phyloP scores from a whole-genome alignment of 2,329 filamentous ascomycete species.

The Chalaropsis ovoidea region DNA sequence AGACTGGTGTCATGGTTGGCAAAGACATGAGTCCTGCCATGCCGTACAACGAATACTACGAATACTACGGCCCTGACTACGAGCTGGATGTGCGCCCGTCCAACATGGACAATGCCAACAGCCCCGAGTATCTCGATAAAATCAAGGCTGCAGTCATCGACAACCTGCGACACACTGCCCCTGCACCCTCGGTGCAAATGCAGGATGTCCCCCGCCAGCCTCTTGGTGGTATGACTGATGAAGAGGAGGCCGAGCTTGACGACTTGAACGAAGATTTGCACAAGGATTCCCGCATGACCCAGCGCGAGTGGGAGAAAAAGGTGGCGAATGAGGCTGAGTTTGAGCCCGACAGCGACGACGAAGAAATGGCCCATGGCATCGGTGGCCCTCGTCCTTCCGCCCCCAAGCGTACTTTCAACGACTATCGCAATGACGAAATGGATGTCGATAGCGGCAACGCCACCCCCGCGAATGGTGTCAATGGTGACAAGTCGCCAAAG shows the following conservation, averaged over 20 bases:
- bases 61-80: slow-evolving; percentile 85
- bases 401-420: slow-evolving; percentile 43
- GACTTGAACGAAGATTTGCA: slow-evolving; percentile 76
- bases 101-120: slow-evolving; percentile 86
- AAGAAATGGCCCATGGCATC: slow-evolving; percentile 64
- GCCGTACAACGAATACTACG: slow-evolving; percentile 94
- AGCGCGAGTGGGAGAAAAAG: slow-evolving; percentile 72
- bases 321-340: slow-evolving; percentile 69
- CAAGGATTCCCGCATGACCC: slow-evolving; percentile 70
- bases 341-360: slow-evolving; percentile 72
- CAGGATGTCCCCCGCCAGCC: slow-evolving; percentile 59
- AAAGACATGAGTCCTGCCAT: slow-evolving; percentile 71
- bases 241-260: slow-evolving; percentile 55
- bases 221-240: slow-evolving; percentile 53
- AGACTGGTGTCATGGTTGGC: slow-evolving; percentile 82
- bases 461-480: slow-evolving; percentile 34
- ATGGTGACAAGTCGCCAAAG: slow-evolving; percentile 30
- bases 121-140: slow-evolving; percentile 67
- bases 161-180: slow-evolving; percentile 75
- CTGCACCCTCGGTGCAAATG: slow-evolving; percentile 85
- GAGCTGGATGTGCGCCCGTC: slow-evolving; percentile 80
- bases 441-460: slow-evolving; percentile 35
- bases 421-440: slow-evolving; percentile 39
- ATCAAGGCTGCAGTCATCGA: slow-evolving; percentile 74
- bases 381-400: slow-evolving; percentile 52